These are phyloP conservation scores for Yamadazyma akitaensis DNA, from an alignment of 805 yeast genomes.

Conservation along the genomic window DNA sequence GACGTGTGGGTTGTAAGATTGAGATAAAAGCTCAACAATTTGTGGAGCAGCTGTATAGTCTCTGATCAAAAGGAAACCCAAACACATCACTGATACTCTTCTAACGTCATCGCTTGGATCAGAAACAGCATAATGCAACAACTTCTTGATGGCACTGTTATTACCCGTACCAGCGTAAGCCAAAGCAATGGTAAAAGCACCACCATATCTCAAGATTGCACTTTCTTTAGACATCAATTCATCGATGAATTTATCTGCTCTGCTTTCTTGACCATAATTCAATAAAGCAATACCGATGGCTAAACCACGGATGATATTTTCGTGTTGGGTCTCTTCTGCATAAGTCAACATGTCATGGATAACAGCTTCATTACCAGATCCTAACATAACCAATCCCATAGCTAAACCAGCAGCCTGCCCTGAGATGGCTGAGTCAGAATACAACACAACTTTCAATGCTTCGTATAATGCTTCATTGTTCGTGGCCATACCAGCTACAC, in stretches of 20 bases:
- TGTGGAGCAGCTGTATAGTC: slow-evolving; percentile 93
- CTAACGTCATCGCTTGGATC: slow-evolving; percentile 96
- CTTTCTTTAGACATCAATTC: slow-evolving; percentile 70
- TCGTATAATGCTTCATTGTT: slow-evolving; percentile 72
- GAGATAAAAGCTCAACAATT: slow-evolving; percentile 86
- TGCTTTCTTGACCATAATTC: slow-evolving; percentile 80
- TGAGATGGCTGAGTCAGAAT: slow-evolving; percentile 86
- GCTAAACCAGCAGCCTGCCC: slow-evolving; percentile 96
- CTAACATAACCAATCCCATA: slow-evolving; percentile 94
- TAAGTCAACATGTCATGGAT: slow-evolving; percentile 79
- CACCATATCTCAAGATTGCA: slow-evolving; percentile 89
- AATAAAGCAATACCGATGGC: slow-evolving; percentile 86
- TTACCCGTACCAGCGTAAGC: slow-evolving; percentile 97
- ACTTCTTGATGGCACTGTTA: slow-evolving; percentile 78
- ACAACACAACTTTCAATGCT: slow-evolving; percentile 76
- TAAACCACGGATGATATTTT: slow-evolving; percentile 89
- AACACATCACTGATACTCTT: slow-evolving; percentile 88
- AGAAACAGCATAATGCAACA: slow-evolving; percentile 91
- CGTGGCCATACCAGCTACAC: slow-evolving; percentile 96
- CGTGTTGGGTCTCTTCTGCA: slow-evolving; percentile 95
- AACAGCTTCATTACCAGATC: slow-evolving; percentile 72
- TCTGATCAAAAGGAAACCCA: slow-evolving; percentile 88
- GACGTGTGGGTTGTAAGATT: slow-evolving; percentile 96
- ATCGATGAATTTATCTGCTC: slow-evolving; percentile 67
- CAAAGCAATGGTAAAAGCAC: slow-evolving; percentile 87